Evolutionary conservation across 164 flowering plant genomes (phyloP).

Genomic region (Stephania yunnanensis): DNA sequence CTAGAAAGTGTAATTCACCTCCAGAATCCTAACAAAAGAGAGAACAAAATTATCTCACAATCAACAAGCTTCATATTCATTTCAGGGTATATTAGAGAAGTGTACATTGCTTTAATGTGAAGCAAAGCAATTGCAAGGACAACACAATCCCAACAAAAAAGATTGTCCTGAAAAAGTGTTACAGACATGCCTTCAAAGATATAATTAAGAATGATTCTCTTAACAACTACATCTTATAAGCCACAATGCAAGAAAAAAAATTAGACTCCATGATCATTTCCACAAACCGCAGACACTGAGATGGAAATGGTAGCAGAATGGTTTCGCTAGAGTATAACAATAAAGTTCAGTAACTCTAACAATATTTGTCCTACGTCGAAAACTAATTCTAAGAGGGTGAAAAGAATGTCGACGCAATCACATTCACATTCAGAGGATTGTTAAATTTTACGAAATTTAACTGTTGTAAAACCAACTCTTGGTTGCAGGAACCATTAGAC

Average conservation of each 20-base stretch:
- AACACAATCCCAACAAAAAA: constrained; percentile 1
- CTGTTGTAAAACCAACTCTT: too few relatives aligned
- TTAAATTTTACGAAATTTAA: too few relatives aligned
- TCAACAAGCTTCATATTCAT: background rate
- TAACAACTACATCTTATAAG: background rate
- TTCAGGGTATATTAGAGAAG: background rate
- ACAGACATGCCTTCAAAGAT: constrained; percentile 2
- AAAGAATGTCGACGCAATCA: too few relatives aligned
- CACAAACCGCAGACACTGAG: background rate
- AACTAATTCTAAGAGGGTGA: too few relatives aligned
- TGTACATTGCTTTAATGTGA: background rate
- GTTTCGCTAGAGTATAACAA: too few relatives aligned
- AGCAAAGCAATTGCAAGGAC: background rate
- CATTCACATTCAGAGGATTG: too few relatives aligned
- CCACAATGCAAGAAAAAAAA: background rate
- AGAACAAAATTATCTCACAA: background rate
- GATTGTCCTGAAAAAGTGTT: background rate
- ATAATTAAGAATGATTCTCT: constrained; percentile 3
- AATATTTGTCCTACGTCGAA: too few relatives aligned
- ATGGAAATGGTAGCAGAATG: too few relatives aligned
- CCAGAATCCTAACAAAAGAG: background rate
- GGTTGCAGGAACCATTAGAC: background rate
- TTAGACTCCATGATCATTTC: background rate
- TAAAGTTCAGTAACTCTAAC: too few relatives aligned
- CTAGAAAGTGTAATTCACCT: background rate